Base-by-base conservation (phyloP, 306 rosid species). In the Vachellia pachyceras region DNA sequence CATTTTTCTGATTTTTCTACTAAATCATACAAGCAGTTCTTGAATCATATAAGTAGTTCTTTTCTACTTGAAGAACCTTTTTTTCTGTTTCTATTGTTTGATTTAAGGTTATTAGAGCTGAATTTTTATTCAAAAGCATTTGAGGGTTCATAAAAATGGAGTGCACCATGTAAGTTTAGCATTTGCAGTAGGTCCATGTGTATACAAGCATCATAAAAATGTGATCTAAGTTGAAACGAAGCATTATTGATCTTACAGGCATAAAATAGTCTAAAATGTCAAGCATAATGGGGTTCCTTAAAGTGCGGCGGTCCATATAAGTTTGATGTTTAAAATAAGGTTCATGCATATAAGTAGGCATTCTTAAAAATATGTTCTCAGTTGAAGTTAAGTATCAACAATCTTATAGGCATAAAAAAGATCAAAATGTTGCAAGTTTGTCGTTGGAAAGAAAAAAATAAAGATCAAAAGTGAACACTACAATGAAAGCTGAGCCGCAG, bases 31-130 rank as follows among this genome's bases (percentile, higher is more conserved):
- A 40, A 76, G 6, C 72, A 23, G 15, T 52, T 69, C 67, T 67
- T 75, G 47, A 61, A 73, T 80, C 12, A 55, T 41, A 58, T 65
- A 40, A 76, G 6, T 75, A 23, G 15, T 52, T 69, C 67, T 67
- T 68, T 9, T 41, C 10, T 17, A 3, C 20, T 68, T 29, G 75
- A 45, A 46, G 75, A 50, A 20, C 72, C 61, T 14, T 58, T 76
- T 73, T 29, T 58, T 61, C 58, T 50, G 17, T 68, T 33, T n/a
- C 9, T 15, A 6, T 47, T 33, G 10, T 42, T 14, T 66, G 41
- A 54, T 63, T 82, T 25, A 70, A 3, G 57, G 37, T 23, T 22
- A 12, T 25, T 7, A 14, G 20, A 44, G 10, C 39, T 45, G 57
- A 11, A 49, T 45, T 45, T 23, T 70, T 7, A 23, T 57, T 23